phyloP scores from a whole-genome alignment of 2,329 filamentous ascomycete species.

The Aureobasidium musti region DNA sequence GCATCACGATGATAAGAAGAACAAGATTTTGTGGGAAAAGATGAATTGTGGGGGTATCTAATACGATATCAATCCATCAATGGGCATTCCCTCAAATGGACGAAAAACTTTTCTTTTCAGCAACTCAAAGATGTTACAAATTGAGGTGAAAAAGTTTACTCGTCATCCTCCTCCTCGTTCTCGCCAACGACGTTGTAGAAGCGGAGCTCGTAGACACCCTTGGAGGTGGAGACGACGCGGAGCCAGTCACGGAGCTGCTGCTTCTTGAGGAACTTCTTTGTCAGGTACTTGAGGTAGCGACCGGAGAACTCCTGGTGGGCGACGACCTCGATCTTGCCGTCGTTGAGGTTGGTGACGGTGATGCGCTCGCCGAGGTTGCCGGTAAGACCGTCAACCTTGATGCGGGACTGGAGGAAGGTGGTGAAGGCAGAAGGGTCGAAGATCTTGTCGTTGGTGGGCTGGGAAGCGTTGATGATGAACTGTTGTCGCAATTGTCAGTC shows the following conservation, averaged over 20 bases:
- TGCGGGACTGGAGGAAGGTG: conserved; percentile 99
- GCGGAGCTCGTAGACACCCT: conserved; percentile 99
- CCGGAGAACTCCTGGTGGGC: conserved; percentile 98
- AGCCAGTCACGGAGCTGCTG: conserved; percentile 99
- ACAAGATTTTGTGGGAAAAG: background rate
- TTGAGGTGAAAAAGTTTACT: conserved; percentile 61
- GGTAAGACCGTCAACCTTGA: conserved; percentile 99
- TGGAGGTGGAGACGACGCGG: conserved; percentile 95
- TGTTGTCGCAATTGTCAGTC: conserved; percentile 43
- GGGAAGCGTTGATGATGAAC: conserved; percentile 99
- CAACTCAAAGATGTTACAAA: background rate
- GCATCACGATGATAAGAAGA: background rate
- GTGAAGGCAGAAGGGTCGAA: conserved; percentile 98
- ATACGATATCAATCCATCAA: conserved; percentile 15
- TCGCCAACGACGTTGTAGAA: conserved; percentile 99
- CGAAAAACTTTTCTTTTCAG: conserved; percentile 8
- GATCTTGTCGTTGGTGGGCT: conserved; percentile 99
- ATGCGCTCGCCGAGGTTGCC: conserved; percentile 96
- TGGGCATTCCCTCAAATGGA: conserved; percentile 1
- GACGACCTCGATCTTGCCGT: conserved; percentile 98
- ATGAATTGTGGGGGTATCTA: conserved; percentile 27
- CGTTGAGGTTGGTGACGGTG: conserved; percentile 83
- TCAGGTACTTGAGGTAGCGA: conserved; percentile 99
- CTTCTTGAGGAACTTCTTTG: conserved; percentile 99
- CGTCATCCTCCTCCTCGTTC: conserved; percentile 95